Evolutionary conservation across 129 eudicot species (phyloP), one percentile per base, ranked within the genome.

Genomic region (Chrysanthemum lavandulifolium): DNA sequence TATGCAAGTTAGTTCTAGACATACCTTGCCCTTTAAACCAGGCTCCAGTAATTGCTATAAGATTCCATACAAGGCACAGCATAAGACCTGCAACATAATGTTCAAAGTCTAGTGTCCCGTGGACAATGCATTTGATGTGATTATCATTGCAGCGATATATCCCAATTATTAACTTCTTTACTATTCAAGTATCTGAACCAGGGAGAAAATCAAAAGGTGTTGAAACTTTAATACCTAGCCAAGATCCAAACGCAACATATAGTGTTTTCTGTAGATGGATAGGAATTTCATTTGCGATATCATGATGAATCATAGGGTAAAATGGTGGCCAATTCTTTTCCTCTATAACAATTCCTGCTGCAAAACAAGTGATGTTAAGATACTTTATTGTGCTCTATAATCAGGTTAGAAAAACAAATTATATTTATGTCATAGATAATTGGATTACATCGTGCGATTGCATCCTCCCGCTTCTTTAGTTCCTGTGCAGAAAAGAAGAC

Each of bases 271-370:
- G 99, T 66, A 95, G 82, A 85, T 95, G 99, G 74, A 90, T 72
- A 73, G 99, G 99, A 60, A 95, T 95, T 78, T 95, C 99, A 71
- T 79, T 80, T 76, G 84, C 82, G 67, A 95, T 95, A 69, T 95
- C 88, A 76, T 95, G 94, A 79, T 95, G 99, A 77, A 95, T 95
- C 18, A 95, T 65, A 23, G 99, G 99, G 64, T 90, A 83, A 70
- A 90, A 84, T 18, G 99, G 97, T n/a, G 99, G 99, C 97, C 97
- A 95, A 48, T 95, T 95, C 50, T 86, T 90, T 49, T 84, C 91
- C 64, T 95, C 97, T 74, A 88, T 81, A 61, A 86, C 88, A 81
- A 95, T 62, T 82, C 96, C 97, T 84, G 96, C 99, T 95, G 99
- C 80, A 74, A 82, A 60, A 74, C 60, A 61, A 15, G 72, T 21